These are phyloP conservation scores for Alternaria ethzedia DNA, from an alignment of 2,329 filamentous ascomycete species.

Conservation along the genomic window DNA sequence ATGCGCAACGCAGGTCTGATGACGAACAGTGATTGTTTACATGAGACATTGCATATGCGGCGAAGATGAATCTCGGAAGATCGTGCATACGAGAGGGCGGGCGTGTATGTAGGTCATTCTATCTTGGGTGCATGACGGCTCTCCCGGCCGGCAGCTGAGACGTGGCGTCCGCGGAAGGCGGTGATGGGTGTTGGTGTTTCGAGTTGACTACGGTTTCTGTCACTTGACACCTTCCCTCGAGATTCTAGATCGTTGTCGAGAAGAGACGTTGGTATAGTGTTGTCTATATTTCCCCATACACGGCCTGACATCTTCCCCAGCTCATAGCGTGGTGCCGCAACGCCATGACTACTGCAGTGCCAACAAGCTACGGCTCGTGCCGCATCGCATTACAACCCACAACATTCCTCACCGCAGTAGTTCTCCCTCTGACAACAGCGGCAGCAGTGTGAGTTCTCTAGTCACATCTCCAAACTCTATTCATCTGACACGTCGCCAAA, in stretches of 20 bases:
- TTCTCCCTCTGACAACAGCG: not conserved
- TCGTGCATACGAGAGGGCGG: not conserved
- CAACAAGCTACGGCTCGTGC: constrained; percentile 13
- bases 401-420: constrained; percentile 1
- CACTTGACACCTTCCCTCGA: not conserved
- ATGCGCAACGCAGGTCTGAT: not conserved
- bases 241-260: not conserved
- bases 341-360: not conserved
- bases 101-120: constrained; percentile 5
- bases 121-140: not conserved
- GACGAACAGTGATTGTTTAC: constrained; percentile 1
- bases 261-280: not conserved
- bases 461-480: constrained; percentile 6
- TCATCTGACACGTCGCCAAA: constrained; percentile 15
- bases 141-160: not conserved
- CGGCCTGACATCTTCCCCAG: not conserved
- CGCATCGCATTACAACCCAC: constrained; percentile 11
- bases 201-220: not conserved
- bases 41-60: constrained; percentile 7
- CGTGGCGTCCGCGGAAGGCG: not conserved
- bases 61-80: constrained; percentile 9
- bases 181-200: not conserved
- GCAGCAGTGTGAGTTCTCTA: constrained; percentile 7
- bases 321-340: not conserved
- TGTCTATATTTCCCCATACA: not conserved